phyloP scores from a whole-genome alignment of 805 yeast species.

The Schwanniomyces polymorphus region DNA sequence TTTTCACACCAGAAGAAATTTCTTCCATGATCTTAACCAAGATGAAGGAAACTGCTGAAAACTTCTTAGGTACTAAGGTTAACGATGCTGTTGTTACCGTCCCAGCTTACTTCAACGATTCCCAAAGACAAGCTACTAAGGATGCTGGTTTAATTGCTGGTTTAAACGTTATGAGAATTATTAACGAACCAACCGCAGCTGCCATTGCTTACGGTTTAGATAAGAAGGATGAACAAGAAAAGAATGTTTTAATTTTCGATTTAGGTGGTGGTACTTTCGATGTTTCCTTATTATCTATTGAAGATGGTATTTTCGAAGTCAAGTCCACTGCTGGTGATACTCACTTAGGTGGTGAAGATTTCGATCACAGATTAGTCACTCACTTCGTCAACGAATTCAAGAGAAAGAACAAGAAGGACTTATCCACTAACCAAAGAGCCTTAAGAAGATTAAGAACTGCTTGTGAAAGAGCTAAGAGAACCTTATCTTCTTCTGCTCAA shows the following conservation, averaged over 20 bases:
- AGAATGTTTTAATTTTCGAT: slow-evolving; percentile 91
- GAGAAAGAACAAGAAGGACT: slow-evolving; percentile 47
- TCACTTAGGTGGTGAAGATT: slow-evolving; percentile 91
- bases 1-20: slow-evolving; percentile 92
- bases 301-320: slow-evolving; percentile 97
- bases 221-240: slow-evolving; percentile 67
- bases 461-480: slow-evolving; percentile 87
- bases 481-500: slow-evolving; percentile 69
- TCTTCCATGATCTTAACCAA: slow-evolving; percentile 92
- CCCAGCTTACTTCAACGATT: slow-evolving; percentile 88
- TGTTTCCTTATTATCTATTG: slow-evolving; percentile 93
- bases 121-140: slow-evolving; percentile 92
- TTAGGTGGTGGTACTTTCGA: slow-evolving; percentile 99
- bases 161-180: slow-evolving; percentile 84
- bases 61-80: slow-evolving; percentile 81
- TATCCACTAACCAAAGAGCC: slow-evolving; percentile 48
- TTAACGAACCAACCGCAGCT: slow-evolving; percentile 91
- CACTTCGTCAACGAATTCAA: slow-evolving; percentile 77
- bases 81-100: slow-evolving; percentile 90
- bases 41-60: slow-evolving; percentile 98
- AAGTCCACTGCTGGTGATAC: slow-evolving; percentile 97
- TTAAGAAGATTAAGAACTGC: slow-evolving; percentile 59
- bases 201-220: slow-evolving; percentile 95
- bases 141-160: slow-evolving; percentile 98
- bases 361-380: slow-evolving; percentile 80